Evolutionary conservation across 2,329 filamentous ascomycete species (phyloP).

Genomic region (Colletotrichum euphorbiae): DNA sequence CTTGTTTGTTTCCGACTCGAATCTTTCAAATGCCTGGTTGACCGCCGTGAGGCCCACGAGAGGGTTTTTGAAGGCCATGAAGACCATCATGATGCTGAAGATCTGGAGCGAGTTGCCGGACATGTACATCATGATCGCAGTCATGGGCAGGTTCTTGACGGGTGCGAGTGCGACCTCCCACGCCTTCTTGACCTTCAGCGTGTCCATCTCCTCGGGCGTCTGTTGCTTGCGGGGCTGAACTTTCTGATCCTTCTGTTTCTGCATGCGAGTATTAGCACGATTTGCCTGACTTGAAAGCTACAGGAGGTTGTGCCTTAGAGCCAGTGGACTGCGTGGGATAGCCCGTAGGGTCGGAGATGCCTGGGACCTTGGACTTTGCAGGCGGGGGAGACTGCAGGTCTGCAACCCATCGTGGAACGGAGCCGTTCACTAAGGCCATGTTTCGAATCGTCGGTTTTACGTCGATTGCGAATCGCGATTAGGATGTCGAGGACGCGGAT

Average conservation of each 20-base stretch:
- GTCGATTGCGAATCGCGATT: not conserved
- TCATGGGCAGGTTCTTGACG: conserved; percentile 96
- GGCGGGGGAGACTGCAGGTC: conserved; percentile 79
- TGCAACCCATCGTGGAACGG: conserved; percentile 81
- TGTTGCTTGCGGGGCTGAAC: conserved; percentile 71
- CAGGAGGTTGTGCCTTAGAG: conserved; percentile 65
- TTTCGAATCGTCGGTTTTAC: not conserved
- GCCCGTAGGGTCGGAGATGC: conserved; percentile 87
- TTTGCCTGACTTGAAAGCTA: not conserved
- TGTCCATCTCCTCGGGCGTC: conserved; percentile 88
- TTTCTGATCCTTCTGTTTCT: conserved; percentile 65
- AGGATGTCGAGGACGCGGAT: not conserved
- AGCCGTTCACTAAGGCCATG: conserved; percentile 43
- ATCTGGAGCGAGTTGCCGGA: conserved; percentile 98
- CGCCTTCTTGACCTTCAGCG: conserved; percentile 96
- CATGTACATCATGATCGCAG: conserved; percentile 99
- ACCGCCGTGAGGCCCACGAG: conserved; percentile 85
- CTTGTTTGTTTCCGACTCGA: conserved; percentile 84
- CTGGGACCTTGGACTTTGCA: conserved; percentile 72
- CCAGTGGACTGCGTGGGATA: conserved; percentile 70
- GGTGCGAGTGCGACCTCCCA: conserved; percentile 97
- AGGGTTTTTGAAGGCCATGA: conserved; percentile 98
- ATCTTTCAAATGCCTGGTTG: conserved; percentile 89
- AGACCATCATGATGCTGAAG: conserved; percentile 99
- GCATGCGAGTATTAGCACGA: conserved; percentile 13